Base-by-base conservation (phyloP, 2,329 filamentous ascomycete genomes). In the Davidsoniella neocaledoniae region DNA sequence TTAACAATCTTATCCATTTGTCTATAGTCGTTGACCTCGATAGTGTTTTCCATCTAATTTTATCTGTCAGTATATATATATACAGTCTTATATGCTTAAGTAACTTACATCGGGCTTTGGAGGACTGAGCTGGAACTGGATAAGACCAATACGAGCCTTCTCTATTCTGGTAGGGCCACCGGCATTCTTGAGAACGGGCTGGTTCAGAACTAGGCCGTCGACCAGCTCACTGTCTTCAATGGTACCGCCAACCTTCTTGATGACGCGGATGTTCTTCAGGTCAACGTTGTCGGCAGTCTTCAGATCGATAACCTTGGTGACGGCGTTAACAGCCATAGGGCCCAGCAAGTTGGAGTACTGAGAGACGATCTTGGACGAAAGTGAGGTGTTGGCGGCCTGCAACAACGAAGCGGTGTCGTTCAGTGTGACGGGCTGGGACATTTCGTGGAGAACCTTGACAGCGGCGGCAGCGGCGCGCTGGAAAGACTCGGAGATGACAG, bases 1-100 rank as follows among this genome's bases (percentile, higher is more conserved):
- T 98, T 98, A 59, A 98, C 77, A 57, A 98, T 98, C 76, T 96
- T 98, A 73, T 98, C 91, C 91, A 98, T 98, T 66, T 98, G 91
- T 62, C 91, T 79, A 75, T 98, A 98, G 71, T 98, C 91, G 67
- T 98, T 98, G 61, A 98, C 91, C 29, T 94, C 82, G 56, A 98
- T 96, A 62, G 93, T 91, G 70, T 98, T 98, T 72, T 98, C 91
- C 91, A 98, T 98, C 79, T 86, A 58, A 33, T 33, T 48, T 40
- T 5, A 25, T 19, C 26, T 48, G 37, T 48, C 19, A 48, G 33
- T 16, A 16, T 12, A 16, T n/a, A 14, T 21, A 4, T 36, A 29
- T n/a, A 45, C 12, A 23, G 12, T 5, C 6, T 46, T 14, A 17
- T 6, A 21, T 12, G 7, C n/a, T 39, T 17, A 14, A 36, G 17